Evolutionary conservation across 345 rosid species (phyloP), one percentile per base, ranked within the genome.

Genomic region (Schrenkiella parvula): DNA sequence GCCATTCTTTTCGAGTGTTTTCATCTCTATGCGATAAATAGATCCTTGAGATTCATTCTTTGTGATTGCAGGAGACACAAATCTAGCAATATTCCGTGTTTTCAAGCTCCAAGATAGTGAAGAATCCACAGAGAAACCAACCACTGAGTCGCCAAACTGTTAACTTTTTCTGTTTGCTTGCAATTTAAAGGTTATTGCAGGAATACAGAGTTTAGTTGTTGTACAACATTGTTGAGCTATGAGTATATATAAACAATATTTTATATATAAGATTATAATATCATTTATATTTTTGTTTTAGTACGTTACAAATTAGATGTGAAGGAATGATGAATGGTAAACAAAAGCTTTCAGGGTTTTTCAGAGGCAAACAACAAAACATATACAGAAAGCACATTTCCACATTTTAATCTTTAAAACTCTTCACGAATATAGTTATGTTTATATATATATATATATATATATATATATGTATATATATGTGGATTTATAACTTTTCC

Each of bases 31-130:
- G 15, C 39, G 0, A 59, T 52, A 23, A 1, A 23, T 21, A 2
- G 0, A 44, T 35, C 22, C 0, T 26, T 71, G 6, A 65, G 7
- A 8, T 55, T 72, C 15, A 41, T 8, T 54, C 13, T 46, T 26
- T 60, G 4, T 47, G 22, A 21, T 28, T 26, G 6, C n/a, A 90
- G 97, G 97, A 39, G 98, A 93, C 66, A 80, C 72, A 21, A 80
- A 90, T 80, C 80, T 93, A 23, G 98, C 97, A 0, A 84, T 85
- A 73, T 93, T 90, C 44, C 86, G 84, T 2, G 89, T 82, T 42
- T 82, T 87, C 4, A 93, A 86, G 80, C 80, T 87, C 38, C 84
- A 80, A 79, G 80, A 75, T 28, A 66, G 13, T 53, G 29, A 81
- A 77, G 79, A 79, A 62, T 56, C 82, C 11, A 66, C 73, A 18